Conservation (phyloP, 192 early-diverging fungal genomes). For the Rhizoclosmatium globosum region DNA sequence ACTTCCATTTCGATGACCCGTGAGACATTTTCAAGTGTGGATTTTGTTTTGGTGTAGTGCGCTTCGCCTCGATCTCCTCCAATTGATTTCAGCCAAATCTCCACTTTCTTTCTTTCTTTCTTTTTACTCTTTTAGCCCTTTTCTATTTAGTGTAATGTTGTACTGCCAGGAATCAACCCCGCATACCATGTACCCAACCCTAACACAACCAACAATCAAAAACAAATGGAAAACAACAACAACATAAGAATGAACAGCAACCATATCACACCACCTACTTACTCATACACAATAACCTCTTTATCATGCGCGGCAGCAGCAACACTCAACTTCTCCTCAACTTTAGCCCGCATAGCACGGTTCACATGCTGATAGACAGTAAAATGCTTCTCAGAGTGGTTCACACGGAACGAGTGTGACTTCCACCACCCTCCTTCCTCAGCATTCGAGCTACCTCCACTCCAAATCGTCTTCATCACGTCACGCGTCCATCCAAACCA, state of each 20-base stretch:
- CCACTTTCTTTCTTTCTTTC: no score
- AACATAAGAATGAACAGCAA: background rate
- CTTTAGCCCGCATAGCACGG: background rate
- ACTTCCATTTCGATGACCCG: no score
- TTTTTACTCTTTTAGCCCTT: no score
- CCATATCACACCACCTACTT: no score
- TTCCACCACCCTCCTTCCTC: slow-evolving; percentile 13
- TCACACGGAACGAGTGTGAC: background rate
- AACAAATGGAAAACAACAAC: background rate
- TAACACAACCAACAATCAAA: background rate
- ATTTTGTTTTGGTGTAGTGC: no score
- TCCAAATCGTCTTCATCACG: background rate
- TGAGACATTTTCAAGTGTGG: no score
- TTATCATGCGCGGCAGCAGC: no score
- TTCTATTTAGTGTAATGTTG: no score
- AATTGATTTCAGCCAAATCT: no score
- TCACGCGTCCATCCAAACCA: slow-evolving; percentile 19
- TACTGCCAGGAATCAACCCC: no score
- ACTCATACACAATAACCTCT: no score
- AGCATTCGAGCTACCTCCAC: background rate
- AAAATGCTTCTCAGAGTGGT: background rate
- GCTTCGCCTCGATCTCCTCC: no score
- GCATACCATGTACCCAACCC: background rate
- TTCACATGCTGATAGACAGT: background rate
- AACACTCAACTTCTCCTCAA: background rate